These are phyloP conservation scores for Penicillium pancosmium DNA, from an alignment of 495 filamentous ascomycete genomes.

Conservation along the genomic window DNA sequence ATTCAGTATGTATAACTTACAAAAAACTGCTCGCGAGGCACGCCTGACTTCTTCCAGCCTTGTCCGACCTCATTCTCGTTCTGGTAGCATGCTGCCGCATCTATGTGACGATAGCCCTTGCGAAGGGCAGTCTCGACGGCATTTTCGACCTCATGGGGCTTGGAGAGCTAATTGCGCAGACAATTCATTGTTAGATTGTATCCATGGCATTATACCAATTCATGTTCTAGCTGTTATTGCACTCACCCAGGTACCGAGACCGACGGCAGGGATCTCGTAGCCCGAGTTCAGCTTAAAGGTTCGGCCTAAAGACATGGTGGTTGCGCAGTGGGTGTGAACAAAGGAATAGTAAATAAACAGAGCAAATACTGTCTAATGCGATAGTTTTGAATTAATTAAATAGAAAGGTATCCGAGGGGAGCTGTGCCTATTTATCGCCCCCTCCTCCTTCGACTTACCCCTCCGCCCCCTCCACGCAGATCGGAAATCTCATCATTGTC, in stretches of 20 bases:
- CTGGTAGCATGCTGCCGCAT: conserved; percentile 40
- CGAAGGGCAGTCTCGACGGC: conserved; percentile 52
- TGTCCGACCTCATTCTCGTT: conserved; percentile 50
- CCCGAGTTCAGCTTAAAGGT: conserved; percentile 46
- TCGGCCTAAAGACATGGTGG: conserved; percentile 41
- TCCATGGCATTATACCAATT: neutral
- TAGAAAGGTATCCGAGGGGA: neutral
- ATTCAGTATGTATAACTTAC: conserved; percentile 24
- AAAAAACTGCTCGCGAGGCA: conserved; percentile 47
- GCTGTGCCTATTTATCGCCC: conserved; percentile 10
- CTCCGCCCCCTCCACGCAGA: conserved; percentile 11
- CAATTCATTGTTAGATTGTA: neutral
- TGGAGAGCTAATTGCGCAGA: conserved; percentile 40
- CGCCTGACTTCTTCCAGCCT: conserved; percentile 44
- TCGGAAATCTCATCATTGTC: conserved; percentile 6
- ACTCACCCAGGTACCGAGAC: conserved; percentile 37
- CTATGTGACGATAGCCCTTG: conserved; percentile 51
- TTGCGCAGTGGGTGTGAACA: neutral
- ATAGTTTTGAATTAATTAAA: neutral
- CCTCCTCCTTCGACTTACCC: conserved; percentile 9
- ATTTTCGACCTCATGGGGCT: conserved; percentile 50
- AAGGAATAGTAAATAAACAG: neutral
- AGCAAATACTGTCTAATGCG: neutral
- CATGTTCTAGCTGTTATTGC: neutral
- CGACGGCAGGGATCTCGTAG: conserved; percentile 41